These are phyloP conservation scores for Cubamyces lactineus DNA, from an alignment of 768 basidiomycete species.

Conservation along the genomic window DNA sequence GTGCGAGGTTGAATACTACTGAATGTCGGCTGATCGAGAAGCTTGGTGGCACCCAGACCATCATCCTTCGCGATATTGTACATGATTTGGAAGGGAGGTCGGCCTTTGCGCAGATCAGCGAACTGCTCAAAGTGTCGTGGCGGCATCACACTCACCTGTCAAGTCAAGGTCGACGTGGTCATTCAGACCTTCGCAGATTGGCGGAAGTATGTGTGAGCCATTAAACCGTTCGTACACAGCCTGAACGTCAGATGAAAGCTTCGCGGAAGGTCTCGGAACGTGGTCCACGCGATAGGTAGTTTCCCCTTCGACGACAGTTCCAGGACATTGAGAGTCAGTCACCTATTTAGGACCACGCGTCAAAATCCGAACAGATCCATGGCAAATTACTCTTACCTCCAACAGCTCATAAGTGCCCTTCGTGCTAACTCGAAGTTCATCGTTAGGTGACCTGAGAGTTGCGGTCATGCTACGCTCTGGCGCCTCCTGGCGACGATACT, in stretches of 20 bases:
- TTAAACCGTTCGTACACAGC: constrained; percentile 65
- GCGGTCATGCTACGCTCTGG: constrained; percentile 45
- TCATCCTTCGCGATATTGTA: constrained; percentile 80
- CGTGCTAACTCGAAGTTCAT: constrained; percentile 70
- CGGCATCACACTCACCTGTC: constrained; percentile 48
- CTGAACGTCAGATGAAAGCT: constrained; percentile 59
- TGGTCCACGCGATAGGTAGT: constrained; percentile 74
- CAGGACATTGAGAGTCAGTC: constrained; percentile 83
- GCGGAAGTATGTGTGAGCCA: constrained; percentile 71
- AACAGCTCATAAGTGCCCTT: constrained; percentile 76
- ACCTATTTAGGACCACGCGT: constrained; percentile 50
- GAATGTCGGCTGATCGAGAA: constrained; percentile 78
- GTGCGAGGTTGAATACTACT: constrained; percentile 83
- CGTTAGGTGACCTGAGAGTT: constrained; percentile 65
- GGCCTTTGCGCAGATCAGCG: constrained; percentile 50
- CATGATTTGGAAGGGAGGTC: constrained; percentile 91
- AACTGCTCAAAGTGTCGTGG: not conserved
- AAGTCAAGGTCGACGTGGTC: constrained; percentile 87
- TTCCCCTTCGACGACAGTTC: constrained; percentile 61
- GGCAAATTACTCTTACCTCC: constrained; percentile 41
- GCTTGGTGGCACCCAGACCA: constrained; percentile 67
- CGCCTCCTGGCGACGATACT: constrained; percentile 61
- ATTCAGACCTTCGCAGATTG: constrained; percentile 81
- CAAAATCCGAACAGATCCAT: constrained; percentile 2
- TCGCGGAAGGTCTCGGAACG: constrained; percentile 78